Evolutionary conservation across 106 monocot species (phyloP).

Genomic region (Dendrobium nobile): DNA sequence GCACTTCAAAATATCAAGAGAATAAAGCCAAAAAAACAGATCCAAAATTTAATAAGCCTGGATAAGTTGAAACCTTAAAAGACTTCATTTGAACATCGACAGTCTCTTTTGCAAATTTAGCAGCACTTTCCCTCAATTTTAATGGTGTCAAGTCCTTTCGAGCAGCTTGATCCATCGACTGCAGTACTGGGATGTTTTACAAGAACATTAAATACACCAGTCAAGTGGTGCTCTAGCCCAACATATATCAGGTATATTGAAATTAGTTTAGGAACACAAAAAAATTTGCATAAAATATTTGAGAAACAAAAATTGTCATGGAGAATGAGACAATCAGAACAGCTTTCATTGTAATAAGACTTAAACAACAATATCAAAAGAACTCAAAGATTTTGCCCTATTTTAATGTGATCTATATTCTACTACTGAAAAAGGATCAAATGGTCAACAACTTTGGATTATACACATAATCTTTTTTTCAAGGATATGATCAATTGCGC

Average conservation of each 20-base stretch:
- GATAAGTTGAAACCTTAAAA: slow-evolving; percentile 62
- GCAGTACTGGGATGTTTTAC: slow-evolving; percentile 55
- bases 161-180: slow-evolving; percentile 82
- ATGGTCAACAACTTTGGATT: not conserved
- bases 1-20: not conserved
- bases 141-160: slow-evolving; percentile 79
- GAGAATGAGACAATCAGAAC: not conserved
- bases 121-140: slow-evolving; percentile 79
- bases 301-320: not conserved
- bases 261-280: too few relatives aligned
- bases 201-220: not conserved
- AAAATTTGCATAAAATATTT: not conserved
- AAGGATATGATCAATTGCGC: not conserved
- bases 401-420: not conserved
- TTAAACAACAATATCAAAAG: not conserved
- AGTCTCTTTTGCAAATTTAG: slow-evolving; percentile 90
- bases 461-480: not conserved
- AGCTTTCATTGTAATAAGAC: not conserved
- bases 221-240: not conserved
- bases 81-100: slow-evolving; percentile 84
- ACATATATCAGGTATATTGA: too few relatives aligned
- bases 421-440: not conserved
- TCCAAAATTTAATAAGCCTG: not conserved
- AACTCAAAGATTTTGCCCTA: not conserved
- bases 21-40: not conserved